phyloP scores from a whole-genome alignment of 1,284 basidiomycete genomes.

The Ustilago sp. region DNA sequence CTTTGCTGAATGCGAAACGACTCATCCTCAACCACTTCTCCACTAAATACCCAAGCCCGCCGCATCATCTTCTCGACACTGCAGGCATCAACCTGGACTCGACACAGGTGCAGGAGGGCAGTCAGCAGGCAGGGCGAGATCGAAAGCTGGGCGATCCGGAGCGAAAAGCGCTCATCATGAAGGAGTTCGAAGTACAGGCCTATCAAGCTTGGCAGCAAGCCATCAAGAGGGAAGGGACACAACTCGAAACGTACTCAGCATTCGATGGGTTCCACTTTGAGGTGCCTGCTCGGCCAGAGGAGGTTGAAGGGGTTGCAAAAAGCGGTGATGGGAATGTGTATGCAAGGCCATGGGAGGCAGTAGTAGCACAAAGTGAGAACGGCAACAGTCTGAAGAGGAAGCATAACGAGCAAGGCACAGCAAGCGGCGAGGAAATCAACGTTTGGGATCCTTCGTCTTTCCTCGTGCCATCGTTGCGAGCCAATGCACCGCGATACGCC shows the following conservation, averaged over 20 bases:
- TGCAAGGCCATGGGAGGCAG: conserved; percentile 32
- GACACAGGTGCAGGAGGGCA: neutral
- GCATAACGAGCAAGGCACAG: conserved; percentile 12
- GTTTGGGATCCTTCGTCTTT: conserved; percentile 30
- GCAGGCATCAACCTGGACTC: conserved; percentile 18
- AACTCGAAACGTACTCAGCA: conserved; percentile 34
- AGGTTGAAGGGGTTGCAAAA: neutral
- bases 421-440: neutral
- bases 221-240: neutral
- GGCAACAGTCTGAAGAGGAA: conserved; percentile 32
- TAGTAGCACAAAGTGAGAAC: neutral
- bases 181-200: conserved; percentile 57
- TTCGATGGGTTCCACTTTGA: conserved; percentile 49
- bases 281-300: conserved; percentile 22
- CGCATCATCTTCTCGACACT: conserved; percentile 39
- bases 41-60: conserved; percentile 54
- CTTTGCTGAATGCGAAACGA: conserved; percentile 45
- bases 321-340: conserved; percentile 6
- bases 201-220: conserved; percentile 50
- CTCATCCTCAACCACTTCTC: conserved; percentile 67
- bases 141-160: conserved; percentile 43
- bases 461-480: conserved; percentile 14
- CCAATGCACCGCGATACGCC: conserved; percentile 31
- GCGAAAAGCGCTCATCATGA: conserved; percentile 50
- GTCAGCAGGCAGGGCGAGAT: conserved; percentile 7